Evolutionary conservation across 176 grass and related monocot species (phyloP), one percentile per base, ranked within the genome.

Genomic region (Zizania latifolia): DNA sequence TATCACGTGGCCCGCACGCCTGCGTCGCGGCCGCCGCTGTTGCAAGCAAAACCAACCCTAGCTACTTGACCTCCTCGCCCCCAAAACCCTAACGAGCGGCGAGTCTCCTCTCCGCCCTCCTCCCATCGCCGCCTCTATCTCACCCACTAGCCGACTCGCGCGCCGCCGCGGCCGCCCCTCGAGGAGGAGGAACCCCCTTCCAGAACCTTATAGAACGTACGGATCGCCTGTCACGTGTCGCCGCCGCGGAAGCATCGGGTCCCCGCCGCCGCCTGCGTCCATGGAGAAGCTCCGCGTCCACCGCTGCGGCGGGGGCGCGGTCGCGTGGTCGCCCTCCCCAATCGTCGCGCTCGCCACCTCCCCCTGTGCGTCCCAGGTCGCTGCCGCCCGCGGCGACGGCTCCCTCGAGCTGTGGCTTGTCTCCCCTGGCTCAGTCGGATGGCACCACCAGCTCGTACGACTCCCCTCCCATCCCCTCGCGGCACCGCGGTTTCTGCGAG

Each of bases 381-480:
- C 96, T 10, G 92, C 87, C 5, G 96, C 86, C 45, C 87, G 96
- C 39, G 63, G 79, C 16, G 91, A 94, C 36, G 91, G 92, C 4
- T 84, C 82, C 1, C 82, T 99, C n/a, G 96, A 99, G 87, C 90
- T 99, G 37, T 99, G 96, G 96, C 87, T 94, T 30, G 92, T 99
- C 30, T 94, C 96, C 72, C 89, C 96, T 4, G 96, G 96, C 54
- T 95, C 96, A 15, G 92, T 92, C 51, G 96, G 96, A 19, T 99
- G 96, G 96, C 96, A 99, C 84, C 89, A 93, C 85, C 96, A 90
- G 58, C 89, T 94, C 27, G 96, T 99, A 94, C 57, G 94, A 45
- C 67, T 68, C 39, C 55, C 21, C 28, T 21, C n/a, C n/a, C n/a
- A n/a, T n/a, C n/a, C 3, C 48, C 35, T 28, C 23, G 8, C 35